Evolutionary conservation across 192 early-diverging fungal genomes (phyloP).

Genomic region (Gonapodya prolifera): DNA sequence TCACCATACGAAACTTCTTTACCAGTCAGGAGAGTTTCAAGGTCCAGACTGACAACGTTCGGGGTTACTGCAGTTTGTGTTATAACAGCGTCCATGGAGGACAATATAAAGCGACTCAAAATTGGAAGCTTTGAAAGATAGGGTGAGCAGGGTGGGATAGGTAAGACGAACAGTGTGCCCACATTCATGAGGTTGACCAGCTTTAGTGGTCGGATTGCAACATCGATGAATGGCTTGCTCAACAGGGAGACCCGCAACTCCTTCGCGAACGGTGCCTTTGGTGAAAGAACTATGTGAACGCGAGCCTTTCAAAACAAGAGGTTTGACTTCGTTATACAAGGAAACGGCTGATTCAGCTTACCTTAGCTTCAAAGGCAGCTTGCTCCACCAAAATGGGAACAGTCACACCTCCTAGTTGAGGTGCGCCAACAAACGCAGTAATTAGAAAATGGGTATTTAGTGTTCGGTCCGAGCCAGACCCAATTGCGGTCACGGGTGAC

Average conservation of each 20-base stretch:
- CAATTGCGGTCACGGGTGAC: background rate
- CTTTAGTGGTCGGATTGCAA: background rate
- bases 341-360: background rate
- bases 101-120: background rate
- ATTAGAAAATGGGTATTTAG: background rate
- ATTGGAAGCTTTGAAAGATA: background rate
- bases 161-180: background rate
- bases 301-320: background rate
- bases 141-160: background rate
- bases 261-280: background rate
- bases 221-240: background rate
- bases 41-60: background rate
- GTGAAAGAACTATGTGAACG: background rate
- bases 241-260: background rate
- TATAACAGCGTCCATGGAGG: background rate
- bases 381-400: slow-evolving; percentile 2
- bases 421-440: background rate
- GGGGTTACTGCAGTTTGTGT: background rate
- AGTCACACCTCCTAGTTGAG: background rate
- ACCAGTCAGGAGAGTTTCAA: background rate
- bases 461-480: background rate
- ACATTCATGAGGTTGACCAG: slow-evolving; percentile 3
- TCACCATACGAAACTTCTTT: background rate
- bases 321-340: background rate
- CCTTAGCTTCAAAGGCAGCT: background rate